Evolutionary conservation across 169 alveolate species (phyloP), one percentile per base, ranked within the genome.

Genomic region (Cryptosporidium baileyi): DNA sequence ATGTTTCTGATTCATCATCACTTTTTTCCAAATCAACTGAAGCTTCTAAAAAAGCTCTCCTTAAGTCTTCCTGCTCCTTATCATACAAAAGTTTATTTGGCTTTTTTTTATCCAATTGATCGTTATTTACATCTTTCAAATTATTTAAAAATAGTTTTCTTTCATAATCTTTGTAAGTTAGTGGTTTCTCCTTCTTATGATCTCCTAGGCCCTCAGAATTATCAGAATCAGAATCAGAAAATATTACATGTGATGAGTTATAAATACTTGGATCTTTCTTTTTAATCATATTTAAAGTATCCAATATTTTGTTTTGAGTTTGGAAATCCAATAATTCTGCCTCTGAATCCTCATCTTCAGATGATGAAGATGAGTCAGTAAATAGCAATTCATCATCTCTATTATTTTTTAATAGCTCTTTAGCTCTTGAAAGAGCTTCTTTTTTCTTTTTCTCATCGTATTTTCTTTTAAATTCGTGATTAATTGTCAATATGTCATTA

Each of bases 211-310:
- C 32, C 40, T 57, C 63, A 13, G 11, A n/a, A 45, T 3, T 9
- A 15, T 52, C 67, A 0, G 45, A 36, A 2, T 54, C 67, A 36
- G 85, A 54, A 9, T 74, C 85, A 52, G 85, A 26, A 61, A 93
- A 93, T 61, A 91, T 88, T 32, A 41, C 60, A 36, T 85, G 89
- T 1, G 82, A 61, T 6, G 85, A 32, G 67, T 91, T 92, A 59
- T 93, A 93, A 7, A 93, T 90, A 24, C 57, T 80, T 11, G 96
- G 95, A 60, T 93, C 93, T 80, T 82, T 91, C 67, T 80, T 67
- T 62, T 91, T 92, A 40, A 93, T 92, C 6, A 62, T 45, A 30
- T 47, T 19, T 43, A 93, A 82, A 8, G 95, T 91, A 54, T 89
- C 79, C 28, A 92, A 80, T 7, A 93, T 91, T 60, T 92, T 92